A percentile compares a stretch with the other conserved stretches of the same genome.
Evolutionary conservation across 192 early-diverging fungal species (phyloP).

Genomic region (Backusella parvicylindrica): DNA sequence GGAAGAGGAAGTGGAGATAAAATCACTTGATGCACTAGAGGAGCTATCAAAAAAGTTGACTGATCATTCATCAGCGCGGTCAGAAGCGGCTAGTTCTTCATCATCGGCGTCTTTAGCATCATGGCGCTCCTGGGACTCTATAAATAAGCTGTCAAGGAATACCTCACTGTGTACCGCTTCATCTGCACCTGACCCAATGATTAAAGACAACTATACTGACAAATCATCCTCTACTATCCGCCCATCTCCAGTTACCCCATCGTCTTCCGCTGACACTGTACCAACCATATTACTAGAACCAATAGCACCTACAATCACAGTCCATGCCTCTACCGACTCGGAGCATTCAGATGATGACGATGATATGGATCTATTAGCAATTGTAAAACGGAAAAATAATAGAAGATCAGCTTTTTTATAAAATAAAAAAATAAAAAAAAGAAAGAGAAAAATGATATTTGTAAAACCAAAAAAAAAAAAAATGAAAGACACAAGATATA

Average conservation of each 20-base stretch:
- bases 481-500: neutral
- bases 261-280: neutral
- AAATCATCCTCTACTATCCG: neutral
- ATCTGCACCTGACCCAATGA: conserved; percentile 6
- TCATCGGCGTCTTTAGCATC: conserved; percentile 8
- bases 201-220: neutral
- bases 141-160: conserved; percentile 17
- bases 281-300: neutral
- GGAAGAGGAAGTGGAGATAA: neutral
- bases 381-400: conserved; percentile 8
- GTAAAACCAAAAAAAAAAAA: neutral
- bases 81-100: neutral
- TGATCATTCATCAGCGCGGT: conserved; percentile 7
- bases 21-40: neutral
- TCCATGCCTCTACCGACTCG: neutral
- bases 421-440: neutral
- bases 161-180: conserved; percentile 18
- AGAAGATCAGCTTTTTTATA: neutral
- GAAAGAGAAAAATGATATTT: neutral
- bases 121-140: conserved; percentile 20
- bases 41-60: neutral
- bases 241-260: neutral
- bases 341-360: neutral
- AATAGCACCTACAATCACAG: neutral
- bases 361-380: conserved; percentile 4